Conservation (phyloP, 257 asterid species). For the Avicennia marina region DNA sequence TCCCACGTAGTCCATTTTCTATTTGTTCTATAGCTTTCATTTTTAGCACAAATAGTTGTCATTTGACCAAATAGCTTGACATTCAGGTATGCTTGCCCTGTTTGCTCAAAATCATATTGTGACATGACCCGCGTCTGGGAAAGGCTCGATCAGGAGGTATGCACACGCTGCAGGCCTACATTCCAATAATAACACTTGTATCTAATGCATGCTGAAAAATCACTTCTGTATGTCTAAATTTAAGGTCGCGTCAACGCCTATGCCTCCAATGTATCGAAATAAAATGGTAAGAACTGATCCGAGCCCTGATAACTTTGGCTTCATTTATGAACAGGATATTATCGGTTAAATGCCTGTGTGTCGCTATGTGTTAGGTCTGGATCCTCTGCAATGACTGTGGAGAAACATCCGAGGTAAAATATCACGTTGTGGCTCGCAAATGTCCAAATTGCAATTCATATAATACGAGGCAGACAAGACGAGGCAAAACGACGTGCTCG, state of each 20-base stretch:
- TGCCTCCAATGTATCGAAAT: slow-evolving; percentile 49
- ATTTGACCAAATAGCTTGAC: background rate
- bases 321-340: too few species aligned
- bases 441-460: slow-evolving; percentile 60
- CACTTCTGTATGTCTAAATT: slow-evolving; percentile 2
- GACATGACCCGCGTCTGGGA: slow-evolving; percentile 64
- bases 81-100: slow-evolving; percentile 64
- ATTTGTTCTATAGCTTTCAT: background rate
- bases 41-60: background rate
- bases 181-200: too few species aligned
- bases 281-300: slow-evolving; percentile 40
- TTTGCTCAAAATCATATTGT: slow-evolving; percentile 64
- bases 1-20: background rate
- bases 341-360: background rate
- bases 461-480: slow-evolving; percentile 60
- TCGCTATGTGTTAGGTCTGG: slow-evolving; percentile 43
- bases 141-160: slow-evolving; percentile 58
- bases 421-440: slow-evolving; percentile 49
- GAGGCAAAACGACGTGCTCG: slow-evolving; percentile 31
- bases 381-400: slow-evolving; percentile 73
- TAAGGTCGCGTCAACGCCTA: slow-evolving; percentile 54
- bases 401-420: slow-evolving; percentile 54
- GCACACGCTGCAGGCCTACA: too few species aligned
- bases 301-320: too few species aligned
- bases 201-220: too few species aligned